Conservation (phyloP, 148 eudicot species). For the Rhododendron kiyosumense region DNA sequence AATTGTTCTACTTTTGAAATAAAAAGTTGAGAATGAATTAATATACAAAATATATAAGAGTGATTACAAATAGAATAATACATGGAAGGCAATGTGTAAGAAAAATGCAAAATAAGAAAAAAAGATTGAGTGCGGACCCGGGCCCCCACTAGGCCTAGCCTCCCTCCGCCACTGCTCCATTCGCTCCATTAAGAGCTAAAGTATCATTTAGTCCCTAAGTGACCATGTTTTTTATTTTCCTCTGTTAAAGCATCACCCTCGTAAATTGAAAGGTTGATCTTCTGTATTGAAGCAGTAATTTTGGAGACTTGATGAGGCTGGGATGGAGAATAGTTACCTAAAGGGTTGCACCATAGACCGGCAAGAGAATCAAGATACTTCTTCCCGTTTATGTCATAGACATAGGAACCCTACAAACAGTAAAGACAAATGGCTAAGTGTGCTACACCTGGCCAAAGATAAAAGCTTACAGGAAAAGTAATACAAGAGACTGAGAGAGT, state of each 20-base stretch:
- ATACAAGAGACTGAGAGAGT: not conserved
- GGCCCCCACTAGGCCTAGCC: too few relatives aligned
- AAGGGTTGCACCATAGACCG: conserved; percentile 90
- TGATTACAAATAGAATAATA: too few relatives aligned
- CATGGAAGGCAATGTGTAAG: too few relatives aligned
- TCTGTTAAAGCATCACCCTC: not conserved
- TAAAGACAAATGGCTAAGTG: not conserved
- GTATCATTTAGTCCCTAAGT: not conserved
- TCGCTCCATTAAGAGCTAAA: not conserved
- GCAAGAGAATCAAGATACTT: conserved; percentile 97
- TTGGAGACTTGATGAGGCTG: not conserved
- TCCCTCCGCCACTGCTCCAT: not conserved
- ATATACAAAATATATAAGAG: too few relatives aligned
- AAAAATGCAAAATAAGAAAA: too few relatives aligned
- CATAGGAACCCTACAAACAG: conserved; percentile 68
- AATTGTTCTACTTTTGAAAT: too few relatives aligned
- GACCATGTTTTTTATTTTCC: not conserved
- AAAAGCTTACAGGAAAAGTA: not conserved
- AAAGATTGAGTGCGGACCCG: too few relatives aligned
- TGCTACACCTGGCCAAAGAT: not conserved
- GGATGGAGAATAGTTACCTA: conserved; percentile 45
- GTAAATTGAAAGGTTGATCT: not conserved
- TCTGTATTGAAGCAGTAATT: not conserved
- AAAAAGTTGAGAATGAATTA: too few relatives aligned
- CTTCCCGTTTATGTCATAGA: conserved; percentile 68